Percentiles rank a stretch among this genome's conserved stretches.
Conservation (phyloP, 345 rosid genomes). For the Brassica rapa region DNA sequence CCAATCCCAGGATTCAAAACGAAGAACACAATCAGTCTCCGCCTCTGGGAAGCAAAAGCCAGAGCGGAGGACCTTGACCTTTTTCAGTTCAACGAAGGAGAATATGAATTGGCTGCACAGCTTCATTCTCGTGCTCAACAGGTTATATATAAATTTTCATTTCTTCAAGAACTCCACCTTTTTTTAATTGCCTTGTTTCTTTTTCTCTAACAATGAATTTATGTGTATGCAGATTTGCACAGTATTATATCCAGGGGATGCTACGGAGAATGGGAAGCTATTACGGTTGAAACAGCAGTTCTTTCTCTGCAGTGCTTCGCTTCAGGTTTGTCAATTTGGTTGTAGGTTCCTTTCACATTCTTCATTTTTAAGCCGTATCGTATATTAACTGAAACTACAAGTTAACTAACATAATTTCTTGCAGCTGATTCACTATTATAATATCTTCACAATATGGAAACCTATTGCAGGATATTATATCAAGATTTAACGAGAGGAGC, state of each 20-base stretch:
- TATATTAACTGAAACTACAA: conserved; percentile 1
- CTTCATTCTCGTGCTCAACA: conserved; percentile 82
- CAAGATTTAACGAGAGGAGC: conserved; percentile 81
- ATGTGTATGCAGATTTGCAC: conserved; percentile 75
- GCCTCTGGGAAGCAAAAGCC: conserved; percentile 97
- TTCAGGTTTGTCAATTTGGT: conserved; percentile 66
- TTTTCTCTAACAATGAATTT: conserved; percentile 6
- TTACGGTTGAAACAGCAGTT: conserved; percentile 92
- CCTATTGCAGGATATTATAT: conserved; percentile 75
- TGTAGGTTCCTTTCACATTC: conserved; percentile 18
- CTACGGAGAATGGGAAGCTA: conserved; percentile 93
- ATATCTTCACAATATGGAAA: conserved; percentile 7
- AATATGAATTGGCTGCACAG: conserved; percentile 87
- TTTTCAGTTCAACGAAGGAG: conserved; percentile 92
- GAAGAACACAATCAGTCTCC: conserved; percentile 94
- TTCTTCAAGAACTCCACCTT: conserved; percentile 14
- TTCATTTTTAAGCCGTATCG: conserved; percentile 14
- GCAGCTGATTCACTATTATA: background rate
- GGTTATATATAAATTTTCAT: conserved; percentile 41
- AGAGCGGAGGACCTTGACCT: conserved; percentile 72
- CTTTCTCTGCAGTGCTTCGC: conserved; percentile 97
- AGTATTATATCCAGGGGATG: conserved; percentile 96
- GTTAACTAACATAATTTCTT: background rate
- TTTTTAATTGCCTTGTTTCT: background rate
- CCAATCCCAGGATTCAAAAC: conserved; percentile 96